Conservation (phyloP, 1,284 basidiomycete species). For the Trametes pubescens region DNA sequence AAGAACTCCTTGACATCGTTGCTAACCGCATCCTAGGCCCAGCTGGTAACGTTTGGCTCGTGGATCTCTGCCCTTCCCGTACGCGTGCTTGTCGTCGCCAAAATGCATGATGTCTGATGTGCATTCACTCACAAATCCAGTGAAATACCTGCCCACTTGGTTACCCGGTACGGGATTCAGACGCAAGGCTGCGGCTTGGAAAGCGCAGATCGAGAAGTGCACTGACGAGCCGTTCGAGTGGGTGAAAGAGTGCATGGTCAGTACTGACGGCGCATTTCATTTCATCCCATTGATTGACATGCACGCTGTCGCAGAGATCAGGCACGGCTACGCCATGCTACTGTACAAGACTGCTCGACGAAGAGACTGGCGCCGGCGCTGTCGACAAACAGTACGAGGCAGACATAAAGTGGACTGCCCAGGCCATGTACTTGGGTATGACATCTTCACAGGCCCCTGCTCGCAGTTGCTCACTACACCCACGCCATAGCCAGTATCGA, state of each 20-base stretch:
- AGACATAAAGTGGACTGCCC: conserved; percentile 74
- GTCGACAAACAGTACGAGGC: conserved; percentile 48
- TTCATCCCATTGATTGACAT: neutral
- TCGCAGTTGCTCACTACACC: neutral
- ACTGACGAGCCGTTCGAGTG: conserved; percentile 67
- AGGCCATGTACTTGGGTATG: conserved; percentile 48
- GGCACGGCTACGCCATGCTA: conserved; percentile 65
- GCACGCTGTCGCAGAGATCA: conserved; percentile 28
- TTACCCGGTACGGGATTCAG: conserved; percentile 44
- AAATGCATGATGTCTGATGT: neutral
- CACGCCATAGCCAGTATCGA: conserved; percentile 55
- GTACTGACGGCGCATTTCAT: neutral
- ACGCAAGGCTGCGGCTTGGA: conserved; percentile 66
- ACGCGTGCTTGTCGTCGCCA: conserved; percentile 6
- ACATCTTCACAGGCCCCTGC: neutral
- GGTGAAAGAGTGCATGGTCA: conserved; percentile 61
- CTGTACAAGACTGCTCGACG: conserved; percentile 65
- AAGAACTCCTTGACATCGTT: conserved; percentile 61
- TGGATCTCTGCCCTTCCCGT: conserved; percentile 51
- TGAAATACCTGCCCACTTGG: conserved; percentile 44
- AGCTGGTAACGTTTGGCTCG: conserved; percentile 2
- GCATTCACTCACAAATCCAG: conserved; percentile 5
- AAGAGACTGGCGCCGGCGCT: conserved; percentile 34
- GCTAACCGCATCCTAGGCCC: conserved; percentile 58
- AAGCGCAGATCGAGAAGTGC: conserved; percentile 66